A percentile compares a stretch with the other conserved stretches of the same genome.
Conservation (phyloP, 1,139 yeast genomes). For the Lodderomyces oxycetoniae region DNA sequence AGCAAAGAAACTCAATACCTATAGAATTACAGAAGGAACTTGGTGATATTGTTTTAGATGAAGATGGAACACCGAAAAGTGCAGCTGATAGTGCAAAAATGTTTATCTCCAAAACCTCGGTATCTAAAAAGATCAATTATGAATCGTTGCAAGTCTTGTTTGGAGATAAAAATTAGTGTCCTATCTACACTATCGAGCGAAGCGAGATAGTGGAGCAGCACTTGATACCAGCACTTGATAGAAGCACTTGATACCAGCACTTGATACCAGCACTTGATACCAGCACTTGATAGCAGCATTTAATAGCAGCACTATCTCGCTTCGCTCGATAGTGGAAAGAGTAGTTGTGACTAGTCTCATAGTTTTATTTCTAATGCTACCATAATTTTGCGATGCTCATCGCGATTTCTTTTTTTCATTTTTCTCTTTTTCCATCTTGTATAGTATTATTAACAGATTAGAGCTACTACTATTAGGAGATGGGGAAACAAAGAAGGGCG, state of each 20-base stretch:
- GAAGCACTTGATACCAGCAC: too few species aligned
- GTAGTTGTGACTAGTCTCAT: too few species aligned
- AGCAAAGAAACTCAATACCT: slow-evolving; percentile 23
- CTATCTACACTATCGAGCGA: too few species aligned
- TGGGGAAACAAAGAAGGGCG: slow-evolving; percentile 88
- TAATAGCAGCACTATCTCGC: too few species aligned
- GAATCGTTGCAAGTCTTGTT: slow-evolving; percentile 61
- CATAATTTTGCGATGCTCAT: slow-evolving; percentile 5
- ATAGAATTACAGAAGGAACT: slow-evolving; percentile 30
- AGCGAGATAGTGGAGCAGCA: too few species aligned
- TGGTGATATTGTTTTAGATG: slow-evolving; percentile 39
- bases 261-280: too few species aligned
- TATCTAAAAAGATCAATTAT: slow-evolving; percentile 85
- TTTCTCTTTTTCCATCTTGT: too few species aligned
- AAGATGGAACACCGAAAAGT: slow-evolving; percentile 42
- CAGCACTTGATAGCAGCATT: too few species aligned
- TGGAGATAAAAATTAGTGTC: slow-evolving; percentile 9
- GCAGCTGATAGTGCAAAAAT: slow-evolving; percentile 74
- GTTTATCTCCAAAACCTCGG: slow-evolving; percentile 64
- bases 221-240: too few species aligned
- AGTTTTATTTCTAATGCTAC: too few species aligned
- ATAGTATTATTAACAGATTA: not conserved
- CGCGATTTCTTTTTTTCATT: not conserved
- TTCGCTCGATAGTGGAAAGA: too few species aligned
- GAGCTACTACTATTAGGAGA: slow-evolving; percentile 25